Evolutionary conservation across 192 early-diverging fungal species (phyloP).

Genomic region (Glomus cerebriforme): DNA sequence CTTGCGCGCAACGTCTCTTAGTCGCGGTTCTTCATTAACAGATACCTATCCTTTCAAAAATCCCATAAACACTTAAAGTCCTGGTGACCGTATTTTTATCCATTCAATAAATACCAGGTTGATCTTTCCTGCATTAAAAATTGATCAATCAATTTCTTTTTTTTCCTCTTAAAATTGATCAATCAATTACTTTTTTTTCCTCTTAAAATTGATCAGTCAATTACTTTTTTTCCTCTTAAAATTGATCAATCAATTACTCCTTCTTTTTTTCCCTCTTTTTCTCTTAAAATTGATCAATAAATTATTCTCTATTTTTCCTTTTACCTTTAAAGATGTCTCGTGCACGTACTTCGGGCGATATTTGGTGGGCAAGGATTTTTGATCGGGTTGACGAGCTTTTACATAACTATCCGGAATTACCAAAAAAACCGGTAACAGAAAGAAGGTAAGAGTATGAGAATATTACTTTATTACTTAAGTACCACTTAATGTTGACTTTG

Average conservation of each 20-base stretch:
- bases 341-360: conserved; percentile 10
- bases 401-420: conserved; percentile 20
- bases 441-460: neutral
- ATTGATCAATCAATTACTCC: neutral
- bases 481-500: conserved; percentile 17
- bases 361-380: conserved; percentile 24
- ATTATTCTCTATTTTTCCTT: neutral
- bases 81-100: too few relatives aligned
- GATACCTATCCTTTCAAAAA: too few relatives aligned
- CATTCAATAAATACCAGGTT: too few relatives aligned
- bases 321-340: neutral
- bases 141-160: neutral
- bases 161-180: neutral
- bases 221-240: neutral
- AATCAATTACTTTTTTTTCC: neutral
- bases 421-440: neutral
- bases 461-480: conserved; percentile 6
- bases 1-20: too few relatives aligned
- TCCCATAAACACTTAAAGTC: too few relatives aligned
- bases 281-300: neutral
- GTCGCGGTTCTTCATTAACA: too few relatives aligned
- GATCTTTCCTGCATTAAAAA: neutral
- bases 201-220: neutral
- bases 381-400: conserved; percentile 8
- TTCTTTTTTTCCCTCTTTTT: neutral